Conservation (phyloP, 1,284 basidiomycete genomes). For the Meira miltonrushii region DNA sequence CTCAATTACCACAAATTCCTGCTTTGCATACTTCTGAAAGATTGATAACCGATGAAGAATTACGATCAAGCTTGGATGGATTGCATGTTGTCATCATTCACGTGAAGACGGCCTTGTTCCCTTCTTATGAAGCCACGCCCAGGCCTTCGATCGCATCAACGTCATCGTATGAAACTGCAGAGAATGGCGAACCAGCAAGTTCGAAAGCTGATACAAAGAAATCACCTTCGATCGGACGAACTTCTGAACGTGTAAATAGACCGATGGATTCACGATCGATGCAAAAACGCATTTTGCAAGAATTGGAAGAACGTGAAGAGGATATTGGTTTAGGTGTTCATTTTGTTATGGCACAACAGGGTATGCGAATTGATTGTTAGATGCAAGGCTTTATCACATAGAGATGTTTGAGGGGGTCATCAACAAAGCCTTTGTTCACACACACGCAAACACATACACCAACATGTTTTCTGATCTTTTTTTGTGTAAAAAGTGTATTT, state of each 20-base stretch:
- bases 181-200: neutral
- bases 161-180: neutral
- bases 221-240: neutral
- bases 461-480: too few relatives aligned
- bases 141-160: neutral
- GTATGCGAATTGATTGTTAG: constrained; percentile 35
- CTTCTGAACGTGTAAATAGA: neutral
- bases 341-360: constrained; percentile 43
- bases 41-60: constrained; percentile 16
- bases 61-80: constrained; percentile 24
- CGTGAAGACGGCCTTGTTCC: constrained; percentile 43
- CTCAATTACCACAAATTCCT: constrained; percentile 4
- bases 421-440: too few relatives aligned
- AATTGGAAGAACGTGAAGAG: constrained; percentile 26
- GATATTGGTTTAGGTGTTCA: constrained; percentile 27
- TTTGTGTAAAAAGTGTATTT: too few relatives aligned
- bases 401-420: too few relatives aligned
- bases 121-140: constrained; percentile 19
- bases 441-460: too few relatives aligned
- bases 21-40: constrained; percentile 5
- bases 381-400: neutral
- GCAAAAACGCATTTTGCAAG: constrained; percentile 35
- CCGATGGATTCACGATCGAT: constrained; percentile 26
- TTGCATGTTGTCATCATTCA: constrained; percentile 39
- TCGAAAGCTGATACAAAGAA: too few relatives aligned